These are phyloP conservation scores for Stevia rebaudiana DNA, from an alignment of 140 eudicot species.

Conservation along the genomic window DNA sequence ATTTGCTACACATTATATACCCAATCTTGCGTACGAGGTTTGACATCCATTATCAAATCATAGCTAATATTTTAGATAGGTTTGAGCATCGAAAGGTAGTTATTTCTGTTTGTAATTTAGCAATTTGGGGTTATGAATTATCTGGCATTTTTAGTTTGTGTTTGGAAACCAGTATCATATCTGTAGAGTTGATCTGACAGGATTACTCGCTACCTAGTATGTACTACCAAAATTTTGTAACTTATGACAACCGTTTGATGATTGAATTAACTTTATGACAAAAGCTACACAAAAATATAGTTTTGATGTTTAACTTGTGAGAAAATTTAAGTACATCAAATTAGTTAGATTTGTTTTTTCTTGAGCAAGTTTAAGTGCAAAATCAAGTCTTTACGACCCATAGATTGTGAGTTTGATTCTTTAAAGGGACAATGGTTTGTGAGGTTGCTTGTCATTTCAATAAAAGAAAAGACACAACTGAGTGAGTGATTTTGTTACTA, in stretches of 20 bases:
- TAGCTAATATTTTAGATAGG: not conserved
- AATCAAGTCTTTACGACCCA: not conserved
- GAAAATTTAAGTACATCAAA: not conserved
- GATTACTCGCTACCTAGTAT: not conserved
- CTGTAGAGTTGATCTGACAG: not conserved
- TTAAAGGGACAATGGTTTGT: not conserved
- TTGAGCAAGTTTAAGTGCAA: no score
- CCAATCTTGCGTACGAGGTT: slow-evolving; percentile 6
- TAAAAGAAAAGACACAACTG: not conserved
- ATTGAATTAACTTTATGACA: not conserved
- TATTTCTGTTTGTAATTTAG: not conserved
- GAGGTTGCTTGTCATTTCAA: not conserved
- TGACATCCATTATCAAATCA: not conserved
- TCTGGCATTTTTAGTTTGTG: not conserved
- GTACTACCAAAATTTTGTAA: not conserved
- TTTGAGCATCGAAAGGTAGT: not conserved
- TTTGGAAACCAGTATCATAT: slow-evolving; percentile 5
- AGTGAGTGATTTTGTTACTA: slow-evolving; percentile 5
- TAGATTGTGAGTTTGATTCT: not conserved
- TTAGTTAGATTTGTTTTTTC: not conserved
- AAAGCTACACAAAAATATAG: not conserved
- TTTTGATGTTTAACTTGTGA: not conserved
- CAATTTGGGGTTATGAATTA: not conserved
- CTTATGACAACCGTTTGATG: not conserved
- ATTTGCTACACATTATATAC: not conserved